Evolutionary conservation across 2,329 filamentous ascomycete genomes (phyloP).

Genomic region (Colletotrichum plurivorum): DNA sequence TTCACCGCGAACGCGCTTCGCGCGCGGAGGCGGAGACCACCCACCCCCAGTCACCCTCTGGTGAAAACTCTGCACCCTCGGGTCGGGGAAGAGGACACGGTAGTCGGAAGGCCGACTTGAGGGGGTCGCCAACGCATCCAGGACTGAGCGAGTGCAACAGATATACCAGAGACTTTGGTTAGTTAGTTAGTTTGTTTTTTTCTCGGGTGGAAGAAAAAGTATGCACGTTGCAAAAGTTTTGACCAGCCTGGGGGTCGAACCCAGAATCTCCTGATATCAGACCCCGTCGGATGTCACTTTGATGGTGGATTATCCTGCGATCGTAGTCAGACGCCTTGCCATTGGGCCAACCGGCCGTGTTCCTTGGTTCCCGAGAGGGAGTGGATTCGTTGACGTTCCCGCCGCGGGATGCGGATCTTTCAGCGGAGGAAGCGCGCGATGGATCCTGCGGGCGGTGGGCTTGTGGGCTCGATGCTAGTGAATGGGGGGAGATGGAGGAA

Average conservation of each 20-base stretch:
- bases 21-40: neutral
- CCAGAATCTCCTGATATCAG: conserved; percentile 40
- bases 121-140: too few species aligned
- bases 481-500: neutral
- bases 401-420: conserved; percentile 11
- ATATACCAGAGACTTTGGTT: neutral
- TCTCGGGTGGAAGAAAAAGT: neutral
- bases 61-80: conserved; percentile 17
- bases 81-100: conserved; percentile 1
- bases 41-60: neutral
- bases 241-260: conserved; percentile 41
- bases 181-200: neutral
- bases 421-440: conserved; percentile 3
- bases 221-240: neutral
- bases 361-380: neutral
- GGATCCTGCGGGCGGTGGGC: neutral
- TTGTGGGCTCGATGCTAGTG: conserved; percentile 5
- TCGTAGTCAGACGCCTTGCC: conserved; percentile 58
- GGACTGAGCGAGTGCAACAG: too few species aligned
- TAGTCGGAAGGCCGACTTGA: conserved; percentile 5
- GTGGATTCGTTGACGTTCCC: neutral
- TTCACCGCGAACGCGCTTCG: neutral
- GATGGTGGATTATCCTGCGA: neutral
- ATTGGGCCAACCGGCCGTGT: conserved; percentile 48
- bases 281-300: neutral